Evolutionary conservation across 2,329 filamentous ascomycete genomes (phyloP).

Genomic region (Paraconiothyrium sp.): DNA sequence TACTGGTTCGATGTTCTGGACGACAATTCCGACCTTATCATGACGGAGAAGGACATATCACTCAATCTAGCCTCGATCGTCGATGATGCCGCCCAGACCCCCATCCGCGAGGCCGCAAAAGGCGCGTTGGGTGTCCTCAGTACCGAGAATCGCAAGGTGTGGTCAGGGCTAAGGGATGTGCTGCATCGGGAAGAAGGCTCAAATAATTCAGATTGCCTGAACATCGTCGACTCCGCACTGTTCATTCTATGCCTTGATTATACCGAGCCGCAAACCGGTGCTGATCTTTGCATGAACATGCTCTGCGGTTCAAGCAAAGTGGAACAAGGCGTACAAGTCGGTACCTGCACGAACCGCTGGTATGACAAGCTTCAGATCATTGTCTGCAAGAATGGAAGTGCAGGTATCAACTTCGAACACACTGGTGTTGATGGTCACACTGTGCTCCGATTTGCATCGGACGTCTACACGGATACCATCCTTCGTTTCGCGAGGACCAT

Average conservation of each 20-base stretch:
- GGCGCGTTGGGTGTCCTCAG: conserved; percentile 91
- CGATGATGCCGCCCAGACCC: conserved; percentile 87
- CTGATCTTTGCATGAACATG: conserved; percentile 97
- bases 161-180: conserved; percentile 90
- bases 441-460: conserved; percentile 93
- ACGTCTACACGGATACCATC: conserved; percentile 97
- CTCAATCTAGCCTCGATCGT: conserved; percentile 92
- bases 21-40: conserved; percentile 92
- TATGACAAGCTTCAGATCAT: conserved; percentile 99
- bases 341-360: conserved; percentile 98
- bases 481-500: conserved; percentile 94
- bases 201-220: conserved; percentile 95
- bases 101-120: conserved; percentile 95
- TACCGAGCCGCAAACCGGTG: conserved; percentile 80
- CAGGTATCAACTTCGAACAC: conserved; percentile 99
- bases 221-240: conserved; percentile 91
- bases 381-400: conserved; percentile 97
- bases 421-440: conserved; percentile 98
- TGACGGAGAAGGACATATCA: conserved; percentile 93
- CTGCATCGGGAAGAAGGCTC: conserved; percentile 85
- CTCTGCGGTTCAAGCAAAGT: conserved; percentile 94
- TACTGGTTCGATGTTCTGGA: conserved; percentile 99
- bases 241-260: conserved; percentile 95
- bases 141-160: conserved; percentile 95
- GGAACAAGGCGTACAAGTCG: conserved; percentile 92